A percentile compares a stretch with the other conserved stretches of the same genome.
phyloP scores from a whole-genome alignment of 176 grass and related monocot species.

The Carex littledalei region DNA sequence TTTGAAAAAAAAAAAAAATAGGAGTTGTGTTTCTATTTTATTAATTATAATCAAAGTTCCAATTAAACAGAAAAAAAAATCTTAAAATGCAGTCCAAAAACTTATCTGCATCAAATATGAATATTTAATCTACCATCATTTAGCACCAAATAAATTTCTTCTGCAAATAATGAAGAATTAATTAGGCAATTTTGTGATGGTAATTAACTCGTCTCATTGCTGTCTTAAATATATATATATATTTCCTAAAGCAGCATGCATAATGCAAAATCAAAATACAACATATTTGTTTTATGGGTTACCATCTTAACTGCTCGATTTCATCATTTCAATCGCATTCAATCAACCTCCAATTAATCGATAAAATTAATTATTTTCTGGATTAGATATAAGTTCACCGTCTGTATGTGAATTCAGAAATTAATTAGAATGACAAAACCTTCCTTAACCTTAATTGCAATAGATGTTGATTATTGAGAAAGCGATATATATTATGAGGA shows the following conservation, averaged over 20 bases:
- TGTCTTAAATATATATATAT: not conserved
- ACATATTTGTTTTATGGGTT: not conserved
- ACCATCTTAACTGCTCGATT: not conserved
- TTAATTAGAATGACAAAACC: not conserved
- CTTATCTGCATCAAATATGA: not conserved
- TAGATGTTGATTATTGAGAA: constrained; percentile 2
- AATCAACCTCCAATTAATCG: not conserved
- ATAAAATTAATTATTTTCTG: not conserved
- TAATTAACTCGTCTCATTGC: not conserved
- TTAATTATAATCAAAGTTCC: too few relatives aligned
- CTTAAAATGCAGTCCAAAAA: not conserved
- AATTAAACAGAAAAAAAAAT: not conserved
- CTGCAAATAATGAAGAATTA: not conserved
- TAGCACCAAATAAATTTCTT: not conserved
- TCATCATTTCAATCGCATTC: not conserved
- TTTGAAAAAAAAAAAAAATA: too few relatives aligned
- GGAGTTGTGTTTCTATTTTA: too few relatives aligned
- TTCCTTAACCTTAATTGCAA: not conserved
- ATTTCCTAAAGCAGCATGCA: not conserved
- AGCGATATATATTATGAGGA: not conserved
- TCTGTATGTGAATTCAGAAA: not conserved
- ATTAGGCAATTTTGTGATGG: not conserved
- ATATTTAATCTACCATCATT: not conserved
- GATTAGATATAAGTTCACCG: not conserved
- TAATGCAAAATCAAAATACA: not conserved